Conservation (phyloP, 768 basidiomycete genomes). For the Xerocomus potaroensis region DNA sequence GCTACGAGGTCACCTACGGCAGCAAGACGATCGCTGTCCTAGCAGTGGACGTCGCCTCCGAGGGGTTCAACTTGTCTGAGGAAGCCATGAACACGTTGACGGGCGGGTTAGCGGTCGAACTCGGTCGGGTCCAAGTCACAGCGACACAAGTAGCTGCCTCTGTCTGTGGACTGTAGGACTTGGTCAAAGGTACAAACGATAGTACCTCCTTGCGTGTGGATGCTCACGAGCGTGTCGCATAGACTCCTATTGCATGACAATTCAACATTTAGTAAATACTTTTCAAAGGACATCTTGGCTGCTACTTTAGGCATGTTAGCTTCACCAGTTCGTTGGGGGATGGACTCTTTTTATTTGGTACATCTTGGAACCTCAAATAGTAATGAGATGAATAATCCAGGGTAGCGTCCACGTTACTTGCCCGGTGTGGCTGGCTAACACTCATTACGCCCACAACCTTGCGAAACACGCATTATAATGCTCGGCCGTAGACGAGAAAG, state of each 20-base stretch:
- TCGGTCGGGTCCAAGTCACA: conserved; percentile 46
- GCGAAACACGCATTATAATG: conserved; percentile 51
- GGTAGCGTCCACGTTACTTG: neutral
- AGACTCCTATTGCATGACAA: neutral
- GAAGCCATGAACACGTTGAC: conserved; percentile 56
- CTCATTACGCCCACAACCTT: conserved; percentile 44
- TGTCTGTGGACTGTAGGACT: conserved; percentile 39
- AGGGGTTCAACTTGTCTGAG: conserved; percentile 46
- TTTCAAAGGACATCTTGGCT: neutral
- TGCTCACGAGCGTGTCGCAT: conserved; percentile 1
- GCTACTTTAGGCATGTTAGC: neutral
- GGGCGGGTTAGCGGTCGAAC: conserved; percentile 38
- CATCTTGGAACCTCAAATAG: neutral
- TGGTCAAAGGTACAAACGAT: neutral
- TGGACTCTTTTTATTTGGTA: neutral
- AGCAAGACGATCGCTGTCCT: conserved; percentile 16
- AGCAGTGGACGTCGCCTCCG: conserved; percentile 26
- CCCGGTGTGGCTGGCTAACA: conserved; percentile 20
- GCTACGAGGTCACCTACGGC: conserved; percentile 28
- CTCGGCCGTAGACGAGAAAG: conserved; percentile 45
- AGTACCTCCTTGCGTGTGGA: neutral
- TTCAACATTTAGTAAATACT: neutral
- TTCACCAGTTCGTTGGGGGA: neutral
- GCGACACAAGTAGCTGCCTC: conserved; percentile 42
- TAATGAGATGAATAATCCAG: neutral